phyloP scores from a whole-genome alignment of 345 rosid species.

The Iberis pinnata region DNA sequence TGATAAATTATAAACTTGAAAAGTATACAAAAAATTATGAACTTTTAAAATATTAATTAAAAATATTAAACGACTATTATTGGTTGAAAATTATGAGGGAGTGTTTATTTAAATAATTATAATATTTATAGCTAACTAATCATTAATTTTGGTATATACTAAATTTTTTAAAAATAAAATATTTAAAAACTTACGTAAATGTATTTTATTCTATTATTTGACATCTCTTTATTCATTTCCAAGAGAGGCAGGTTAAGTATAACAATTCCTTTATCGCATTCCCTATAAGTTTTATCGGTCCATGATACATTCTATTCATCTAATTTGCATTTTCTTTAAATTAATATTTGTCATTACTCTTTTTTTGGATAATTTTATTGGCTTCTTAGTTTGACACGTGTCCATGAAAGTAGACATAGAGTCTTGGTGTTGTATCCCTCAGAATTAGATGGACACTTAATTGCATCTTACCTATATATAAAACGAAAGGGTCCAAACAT shows the following conservation, averaged over 20 bases:
- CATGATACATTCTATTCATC: conserved; percentile 8
- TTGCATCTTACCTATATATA: conserved; percentile 19
- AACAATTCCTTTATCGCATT: conserved; percentile 4
- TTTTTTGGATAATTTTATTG: not conserved
- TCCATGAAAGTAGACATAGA: conserved; percentile 17
- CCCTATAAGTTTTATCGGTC: conserved; percentile 31
- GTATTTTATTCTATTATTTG: too few relatives aligned
- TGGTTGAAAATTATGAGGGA: too few relatives aligned
- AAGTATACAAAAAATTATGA: too few relatives aligned
- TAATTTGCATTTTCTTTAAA: conserved; percentile 32
- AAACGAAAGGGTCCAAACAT: not conserved
- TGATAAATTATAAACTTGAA: too few relatives aligned
- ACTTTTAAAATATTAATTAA: too few relatives aligned
- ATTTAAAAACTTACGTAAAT: too few relatives aligned
- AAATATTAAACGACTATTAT: too few relatives aligned
- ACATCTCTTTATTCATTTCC: conserved; percentile 21
- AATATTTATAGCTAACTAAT: too few relatives aligned
- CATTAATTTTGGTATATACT: too few relatives aligned
- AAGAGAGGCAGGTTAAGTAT: conserved; percentile 24
- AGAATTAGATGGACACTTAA: conserved; percentile 24
- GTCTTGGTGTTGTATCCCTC: conserved; percentile 26
- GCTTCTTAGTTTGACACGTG: conserved; percentile 17
- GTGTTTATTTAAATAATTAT: too few relatives aligned
- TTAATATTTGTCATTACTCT: not conserved
- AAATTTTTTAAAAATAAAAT: too few relatives aligned